A percentile compares a stretch with the other conserved stretches of the same genome.
phyloP scores from a whole-genome alignment of 306 rosid species.

The Malus sylvestris region DNA sequence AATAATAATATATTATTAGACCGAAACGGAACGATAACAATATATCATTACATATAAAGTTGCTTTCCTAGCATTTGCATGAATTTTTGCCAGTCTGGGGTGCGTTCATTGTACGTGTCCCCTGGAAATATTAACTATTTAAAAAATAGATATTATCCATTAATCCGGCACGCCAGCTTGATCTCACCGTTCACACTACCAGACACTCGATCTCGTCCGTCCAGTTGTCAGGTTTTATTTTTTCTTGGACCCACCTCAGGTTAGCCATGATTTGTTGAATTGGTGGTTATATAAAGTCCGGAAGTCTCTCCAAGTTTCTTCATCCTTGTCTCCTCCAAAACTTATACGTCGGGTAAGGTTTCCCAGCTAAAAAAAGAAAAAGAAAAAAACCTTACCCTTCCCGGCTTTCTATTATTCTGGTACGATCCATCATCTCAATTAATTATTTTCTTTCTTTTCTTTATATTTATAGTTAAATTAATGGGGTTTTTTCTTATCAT shows the following conservation, averaged over 20 bases:
- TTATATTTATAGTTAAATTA: too few species aligned
- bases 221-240: neutral
- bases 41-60: too few species aligned
- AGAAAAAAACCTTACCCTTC: neutral
- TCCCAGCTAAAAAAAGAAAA: too few species aligned
- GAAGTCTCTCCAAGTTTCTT: accelerated
- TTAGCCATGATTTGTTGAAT: conserved; percentile 5
- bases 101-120: conserved; percentile 26
- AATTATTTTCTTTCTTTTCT: neutral
- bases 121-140: neutral
- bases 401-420: neutral
- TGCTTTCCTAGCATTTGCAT: neutral
- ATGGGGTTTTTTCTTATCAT: too few species aligned
- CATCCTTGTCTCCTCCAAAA: neutral
- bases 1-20: too few species aligned
- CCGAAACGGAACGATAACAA: accelerated
- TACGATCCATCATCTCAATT: neutral
- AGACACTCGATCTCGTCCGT: neutral
- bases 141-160: neutral
- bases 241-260: too few species aligned
- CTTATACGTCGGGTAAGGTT: neutral
- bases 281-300: neutral
- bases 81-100: neutral
- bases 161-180: neutral
- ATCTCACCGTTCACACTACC: conserved; percentile 11